Percentiles rank a stretch among this genome's conserved stretches.
Evolutionary conservation across 192 early-diverging fungal genomes (phyloP).

Genomic region (Entomortierella lignicola): DNA sequence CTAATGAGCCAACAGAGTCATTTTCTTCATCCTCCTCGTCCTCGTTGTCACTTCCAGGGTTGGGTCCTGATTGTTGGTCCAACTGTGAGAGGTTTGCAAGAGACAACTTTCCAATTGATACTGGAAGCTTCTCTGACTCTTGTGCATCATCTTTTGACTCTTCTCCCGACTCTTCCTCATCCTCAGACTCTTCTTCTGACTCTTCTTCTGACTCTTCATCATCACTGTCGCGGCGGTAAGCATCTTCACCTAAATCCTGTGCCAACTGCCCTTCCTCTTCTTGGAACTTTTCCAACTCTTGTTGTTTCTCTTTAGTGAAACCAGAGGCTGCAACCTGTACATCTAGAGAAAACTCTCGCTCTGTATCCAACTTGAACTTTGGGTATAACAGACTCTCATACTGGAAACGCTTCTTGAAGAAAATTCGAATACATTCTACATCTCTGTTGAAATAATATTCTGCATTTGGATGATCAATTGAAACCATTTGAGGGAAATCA

Average conservation of each 20-base stretch:
- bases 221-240: slow-evolving; percentile 21
- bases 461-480: slow-evolving; percentile 94
- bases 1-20: slow-evolving; percentile 48
- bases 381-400: slow-evolving; percentile 95
- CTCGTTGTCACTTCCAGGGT: slow-evolving; percentile 23
- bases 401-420: slow-evolving; percentile 90
- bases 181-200: slow-evolving; percentile 23
- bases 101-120: slow-evolving; percentile 43
- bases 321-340: slow-evolving; percentile 97
- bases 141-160: slow-evolving; percentile 6
- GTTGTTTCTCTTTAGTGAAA: slow-evolving; percentile 91
- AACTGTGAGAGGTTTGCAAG: slow-evolving; percentile 44
- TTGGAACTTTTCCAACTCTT: slow-evolving; percentile 84
- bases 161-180: slow-evolving; percentile 29
- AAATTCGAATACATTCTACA: slow-evolving; percentile 96
- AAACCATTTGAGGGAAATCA: slow-evolving; percentile 99
- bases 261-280: slow-evolving; percentile 23
- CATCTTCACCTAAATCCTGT: slow-evolving; percentile 43
- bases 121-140: slow-evolving; percentile 25
- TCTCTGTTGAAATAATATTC: slow-evolving; percentile 99
- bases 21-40: slow-evolving; percentile 48
- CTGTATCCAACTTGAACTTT: slow-evolving; percentile 83
- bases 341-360: slow-evolving; percentile 92
- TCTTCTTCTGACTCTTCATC: slow-evolving; percentile 41
- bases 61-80: slow-evolving; percentile 21